These are phyloP conservation scores for Penicillium goetzii DNA, from an alignment of 495 filamentous ascomycete species.

Conservation along the genomic window DNA sequence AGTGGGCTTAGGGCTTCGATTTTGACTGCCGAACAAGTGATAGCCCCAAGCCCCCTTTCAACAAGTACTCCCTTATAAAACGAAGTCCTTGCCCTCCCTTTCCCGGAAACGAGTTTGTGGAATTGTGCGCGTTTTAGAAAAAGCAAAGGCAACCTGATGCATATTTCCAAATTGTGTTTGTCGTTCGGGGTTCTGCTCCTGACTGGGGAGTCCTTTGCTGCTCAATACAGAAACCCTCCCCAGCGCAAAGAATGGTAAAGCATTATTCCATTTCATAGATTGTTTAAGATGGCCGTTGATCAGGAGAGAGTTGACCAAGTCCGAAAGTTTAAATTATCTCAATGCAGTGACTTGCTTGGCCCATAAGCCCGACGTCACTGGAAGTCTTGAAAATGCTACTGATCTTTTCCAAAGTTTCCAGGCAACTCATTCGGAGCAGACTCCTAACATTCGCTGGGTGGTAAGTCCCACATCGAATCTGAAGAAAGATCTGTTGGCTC, in stretches of 20 bases:
- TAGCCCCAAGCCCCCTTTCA: background rate
- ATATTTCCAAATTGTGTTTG: background rate
- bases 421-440: constrained; percentile 1
- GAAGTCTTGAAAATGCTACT: constrained; percentile 19
- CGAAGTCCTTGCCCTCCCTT: background rate
- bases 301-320: constrained; percentile 9
- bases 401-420: constrained; percentile 8
- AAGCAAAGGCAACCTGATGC: background rate
- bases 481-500: background rate
- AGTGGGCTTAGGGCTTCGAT: background rate
- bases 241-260: constrained; percentile 31
- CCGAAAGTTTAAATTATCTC: constrained; percentile 21
- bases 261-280: background rate
- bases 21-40: background rate
- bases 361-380: constrained; percentile 17
- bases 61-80: background rate
- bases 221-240: constrained; percentile 21
- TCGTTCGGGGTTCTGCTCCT: background rate
- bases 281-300: background rate
- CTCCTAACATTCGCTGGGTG: background rate
- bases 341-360: constrained; percentile 28
- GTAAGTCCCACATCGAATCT: background rate
- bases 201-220: background rate
- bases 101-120: background rate
- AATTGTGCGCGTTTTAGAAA: background rate